Percentiles rank a stretch among this genome's conserved stretches.
These are phyloP conservation scores for Crithidia bombi DNA, from an alignment of 208 protist species.

Conservation along the genomic window DNA sequence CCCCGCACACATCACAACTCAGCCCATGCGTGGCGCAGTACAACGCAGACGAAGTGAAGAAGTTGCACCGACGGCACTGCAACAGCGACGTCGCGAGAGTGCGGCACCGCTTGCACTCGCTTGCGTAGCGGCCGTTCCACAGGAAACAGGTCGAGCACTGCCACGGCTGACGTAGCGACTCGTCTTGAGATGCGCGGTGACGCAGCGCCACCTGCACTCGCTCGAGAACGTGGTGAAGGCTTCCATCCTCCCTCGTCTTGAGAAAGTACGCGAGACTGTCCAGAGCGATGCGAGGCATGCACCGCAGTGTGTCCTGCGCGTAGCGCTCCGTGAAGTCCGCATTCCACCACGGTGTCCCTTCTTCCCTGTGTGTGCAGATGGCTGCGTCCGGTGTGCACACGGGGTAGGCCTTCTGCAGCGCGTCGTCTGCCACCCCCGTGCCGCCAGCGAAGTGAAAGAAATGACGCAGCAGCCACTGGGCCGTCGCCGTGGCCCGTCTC, in stretches of 20 bases:
- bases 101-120: constrained; percentile 52
- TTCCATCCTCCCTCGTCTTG: too few relatives aligned
- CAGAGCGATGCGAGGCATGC: constrained; percentile 38
- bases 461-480: constrained; percentile 9
- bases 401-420: constrained; percentile 13
- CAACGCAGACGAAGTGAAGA: constrained; percentile 46
- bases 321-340: constrained; percentile 36
- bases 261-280: constrained; percentile 31
- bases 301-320: constrained; percentile 25
- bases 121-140: constrained; percentile 60
- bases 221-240: constrained; percentile 8
- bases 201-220: constrained; percentile 9
- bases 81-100: constrained; percentile 50
- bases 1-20: constrained; percentile 29
- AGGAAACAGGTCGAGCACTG: constrained; percentile 54
- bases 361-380: neutral
- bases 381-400: constrained; percentile 16
- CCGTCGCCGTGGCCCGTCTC: neutral
- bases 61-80: constrained; percentile 55
- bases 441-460: constrained; percentile 7
- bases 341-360: constrained; percentile 6
- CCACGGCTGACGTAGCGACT: constrained; percentile 56
- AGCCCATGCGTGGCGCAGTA: constrained; percentile 15
- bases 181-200: constrained; percentile 16
- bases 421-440: neutral